phyloP scores from a whole-genome alignment of 2,329 filamentous ascomycete species.

The Metarhizium guizhouense region DNA sequence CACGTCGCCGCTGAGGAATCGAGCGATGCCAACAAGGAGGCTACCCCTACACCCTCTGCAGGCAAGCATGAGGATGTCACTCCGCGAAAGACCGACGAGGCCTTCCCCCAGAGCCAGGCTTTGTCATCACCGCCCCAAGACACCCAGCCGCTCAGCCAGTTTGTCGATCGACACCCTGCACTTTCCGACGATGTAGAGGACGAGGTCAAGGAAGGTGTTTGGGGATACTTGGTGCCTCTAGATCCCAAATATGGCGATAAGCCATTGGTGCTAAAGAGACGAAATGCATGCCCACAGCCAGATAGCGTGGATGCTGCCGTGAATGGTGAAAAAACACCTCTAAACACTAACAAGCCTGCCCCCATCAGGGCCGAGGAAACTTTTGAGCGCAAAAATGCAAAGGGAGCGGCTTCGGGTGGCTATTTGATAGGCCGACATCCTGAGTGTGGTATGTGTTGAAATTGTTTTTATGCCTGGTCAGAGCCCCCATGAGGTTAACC shows the following conservation, averaged over 20 bases:
- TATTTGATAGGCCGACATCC: constrained; percentile 89
- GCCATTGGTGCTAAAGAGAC: constrained; percentile 64
- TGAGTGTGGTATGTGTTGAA: constrained; percentile 67
- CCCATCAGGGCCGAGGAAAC: constrained; percentile 45
- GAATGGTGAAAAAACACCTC: constrained; percentile 28
- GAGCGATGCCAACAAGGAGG: constrained; percentile 53
- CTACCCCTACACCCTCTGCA: constrained; percentile 61
- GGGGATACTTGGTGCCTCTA: constrained; percentile 88
- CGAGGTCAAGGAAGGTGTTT: constrained; percentile 76
- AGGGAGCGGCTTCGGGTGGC: constrained; percentile 61
- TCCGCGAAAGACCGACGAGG: constrained; percentile 41
- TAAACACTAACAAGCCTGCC: constrained; percentile 35
- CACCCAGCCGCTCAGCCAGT: constrained; percentile 56
- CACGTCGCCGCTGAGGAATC: constrained; percentile 48
- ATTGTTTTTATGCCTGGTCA: background rate
- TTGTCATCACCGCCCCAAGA: constrained; percentile 57
- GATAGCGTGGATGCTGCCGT: constrained; percentile 29
- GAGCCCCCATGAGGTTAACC: background rate
- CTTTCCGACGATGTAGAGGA: constrained; percentile 78
- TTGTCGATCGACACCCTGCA: constrained; percentile 60
- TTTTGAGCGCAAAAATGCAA: constrained; percentile 54
- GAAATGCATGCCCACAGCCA: constrained; percentile 59
- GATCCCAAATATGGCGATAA: constrained; percentile 58
- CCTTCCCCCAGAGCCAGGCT: constrained; percentile 33
- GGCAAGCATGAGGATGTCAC: constrained; percentile 46